phyloP scores from a whole-genome alignment of 805 yeast species.

The Priceomyces melissophilus region DNA sequence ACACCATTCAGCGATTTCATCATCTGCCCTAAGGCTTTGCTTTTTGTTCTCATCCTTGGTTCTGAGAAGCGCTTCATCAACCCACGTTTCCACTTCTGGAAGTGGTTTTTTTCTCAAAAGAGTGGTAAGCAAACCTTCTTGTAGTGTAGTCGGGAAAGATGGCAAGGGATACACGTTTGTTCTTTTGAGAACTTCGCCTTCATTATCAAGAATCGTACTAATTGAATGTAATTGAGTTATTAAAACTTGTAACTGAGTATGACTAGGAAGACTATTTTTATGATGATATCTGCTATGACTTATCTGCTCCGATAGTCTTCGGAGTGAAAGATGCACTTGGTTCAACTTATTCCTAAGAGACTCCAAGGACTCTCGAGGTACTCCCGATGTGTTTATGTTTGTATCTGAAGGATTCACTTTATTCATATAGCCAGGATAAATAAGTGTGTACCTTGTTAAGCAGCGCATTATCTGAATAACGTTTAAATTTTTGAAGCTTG shows the following conservation, averaged over 20 bases:
- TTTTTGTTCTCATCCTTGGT: slow-evolving; percentile 15
- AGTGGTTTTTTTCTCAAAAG: slow-evolving; percentile 79
- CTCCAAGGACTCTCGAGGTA: slow-evolving; percentile 38
- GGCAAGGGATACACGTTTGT: slow-evolving; percentile 84
- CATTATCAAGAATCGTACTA: slow-evolving; percentile 62
- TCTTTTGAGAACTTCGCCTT: slow-evolving; percentile 53
- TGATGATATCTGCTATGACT: slow-evolving; percentile 34
- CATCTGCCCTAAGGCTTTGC: slow-evolving; percentile 41
- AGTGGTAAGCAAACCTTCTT: slow-evolving; percentile 79
- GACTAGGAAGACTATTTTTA: slow-evolving; percentile 37
- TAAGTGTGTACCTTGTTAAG: background rate
- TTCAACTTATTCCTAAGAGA: slow-evolving; percentile 38
- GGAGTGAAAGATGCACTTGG: slow-evolving; percentile 40
- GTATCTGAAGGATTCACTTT: background rate
- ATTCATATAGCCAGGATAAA: too few relatives aligned
- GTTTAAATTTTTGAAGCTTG: background rate
- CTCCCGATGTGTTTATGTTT: slow-evolving; percentile 17
- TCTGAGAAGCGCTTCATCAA: slow-evolving; percentile 36
- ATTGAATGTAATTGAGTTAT: slow-evolving; percentile 79
- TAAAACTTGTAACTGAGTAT: slow-evolving; percentile 77
- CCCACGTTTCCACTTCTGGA: slow-evolving; percentile 92
- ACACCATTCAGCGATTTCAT: slow-evolving; percentile 72
- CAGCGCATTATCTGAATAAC: background rate
- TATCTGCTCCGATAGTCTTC: slow-evolving; percentile 35
- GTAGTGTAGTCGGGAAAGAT: slow-evolving; percentile 79